Evolutionary conservation across 176 grass and related monocot species (phyloP), one percentile per base, ranked within the genome.

Genomic region (Oryza brachyantha): DNA sequence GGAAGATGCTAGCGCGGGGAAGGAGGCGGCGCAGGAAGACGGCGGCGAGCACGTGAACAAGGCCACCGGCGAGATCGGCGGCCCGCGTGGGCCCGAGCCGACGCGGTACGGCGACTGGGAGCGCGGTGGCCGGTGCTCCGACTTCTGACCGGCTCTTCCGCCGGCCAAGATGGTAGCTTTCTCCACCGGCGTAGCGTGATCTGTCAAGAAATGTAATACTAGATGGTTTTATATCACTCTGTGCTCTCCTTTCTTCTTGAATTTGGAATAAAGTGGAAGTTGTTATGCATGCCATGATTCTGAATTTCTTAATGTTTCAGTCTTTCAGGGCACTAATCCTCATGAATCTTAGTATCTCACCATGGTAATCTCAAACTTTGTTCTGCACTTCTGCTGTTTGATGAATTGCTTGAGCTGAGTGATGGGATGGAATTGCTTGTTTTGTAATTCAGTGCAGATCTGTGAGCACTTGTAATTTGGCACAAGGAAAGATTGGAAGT

Each of bases 101-200:
- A 94, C 94, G 37, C 77, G 89, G 21, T 94, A 94, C 76, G 94
- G 89, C 71, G 94, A 97, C 73, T 97, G 94, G 94, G 89, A 92
- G 73, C 76, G 84, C 65, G 82, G 84, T 63, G 87, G 94, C 58
- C 91, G 91, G 29, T 97, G 94, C 85, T 97, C 91, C 26, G 94
- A 97, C 42, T 97, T 97, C 85, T 94, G 83, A 94, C 26, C 68
- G 26, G 1, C 16, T 50, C 16, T 50, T 12, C 5, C 45, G 5
- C 16, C 16, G 16, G 0, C 43, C 12, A 45, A 45, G 43, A 48
- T 48, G 45, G 16, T 1, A 48, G 45, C 45, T 48, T 19, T 17
- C 16, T 19, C 1, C 45, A 19, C 16, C 50, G 19, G 50, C n/a
- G 22, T 55, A n/a, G 52, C 52, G 7, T 13, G 52, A 57, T 57